phyloP scores from a whole-genome alignment of 1,284 basidiomycete genomes.

The Cryptococcus depauperatus region DNA sequence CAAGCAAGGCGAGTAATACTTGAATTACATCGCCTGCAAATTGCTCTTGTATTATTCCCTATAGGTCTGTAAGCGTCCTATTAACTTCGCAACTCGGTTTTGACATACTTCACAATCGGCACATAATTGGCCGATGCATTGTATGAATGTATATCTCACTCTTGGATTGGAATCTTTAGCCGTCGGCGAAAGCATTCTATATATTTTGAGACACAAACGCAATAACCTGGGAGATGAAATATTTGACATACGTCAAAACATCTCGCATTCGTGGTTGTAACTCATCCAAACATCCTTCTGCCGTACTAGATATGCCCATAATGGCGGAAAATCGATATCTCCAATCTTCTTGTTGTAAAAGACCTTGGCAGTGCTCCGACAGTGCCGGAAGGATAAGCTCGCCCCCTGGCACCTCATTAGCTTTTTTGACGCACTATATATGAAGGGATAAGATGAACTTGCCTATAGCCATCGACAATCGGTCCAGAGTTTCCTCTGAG shows the following conservation, averaged over 20 bases:
- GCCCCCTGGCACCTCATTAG: conserved; percentile 45
- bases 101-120: conserved; percentile 63
- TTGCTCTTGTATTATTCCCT: conserved; percentile 28
- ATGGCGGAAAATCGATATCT: conserved; percentile 67
- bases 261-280: conserved; percentile 11
- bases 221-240: too few species aligned
- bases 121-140: conserved; percentile 76
- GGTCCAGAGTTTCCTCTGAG: conserved; percentile 68
- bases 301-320: conserved; percentile 47
- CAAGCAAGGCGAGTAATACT: conserved; percentile 61
- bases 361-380: conserved; percentile 66
- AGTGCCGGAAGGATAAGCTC: conserved; percentile 61
- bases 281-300: conserved; percentile 26
- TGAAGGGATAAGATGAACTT: conserved; percentile 2
- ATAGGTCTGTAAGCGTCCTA: neutral
- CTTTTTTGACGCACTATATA: conserved; percentile 5
- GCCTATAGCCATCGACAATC: conserved; percentile 64
- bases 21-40: conserved; percentile 46
- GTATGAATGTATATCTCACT: conserved; percentile 73
- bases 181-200: conserved; percentile 65
- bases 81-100: neutral
- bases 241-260: conserved; percentile 11
- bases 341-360: conserved; percentile 67
- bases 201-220: too few species aligned
- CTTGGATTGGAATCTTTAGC: conserved; percentile 69